Base-by-base conservation (phyloP, 1,139 yeast species). In the Sugiyamaella grinbergsii region DNA sequence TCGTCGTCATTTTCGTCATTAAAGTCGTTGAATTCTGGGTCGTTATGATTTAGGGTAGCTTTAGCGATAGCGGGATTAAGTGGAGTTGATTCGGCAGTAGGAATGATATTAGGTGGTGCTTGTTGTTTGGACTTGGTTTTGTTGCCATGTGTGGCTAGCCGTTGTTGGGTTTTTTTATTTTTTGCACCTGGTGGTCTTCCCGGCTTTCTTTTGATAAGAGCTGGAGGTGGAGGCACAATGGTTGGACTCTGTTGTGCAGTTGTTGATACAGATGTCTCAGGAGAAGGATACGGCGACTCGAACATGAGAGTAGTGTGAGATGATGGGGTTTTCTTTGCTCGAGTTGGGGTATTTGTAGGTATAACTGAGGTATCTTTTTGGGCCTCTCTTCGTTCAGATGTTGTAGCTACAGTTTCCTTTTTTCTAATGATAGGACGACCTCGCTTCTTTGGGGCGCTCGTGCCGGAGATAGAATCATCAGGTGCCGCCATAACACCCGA, bases 121-220 rank as follows among this genome's bases (percentile, higher is more conserved):
- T 23, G 19, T 38, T 38, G 31, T n/a, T 38, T 22, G 15, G 16
- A 22, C 40, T 20, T 15, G 26, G 6, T 16, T 16, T 13, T 20
- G n/a, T n/a, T n/a, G 5, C 28, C 10, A 29, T 15, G 3, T n/a
- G 4, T 29, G 11, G 13, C 16, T 13, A 29, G 3, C 13, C 7
- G 16, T 13, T 13, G 22, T 20, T 19, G n/a, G 20, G 45, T 6
- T 23, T 31, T 38, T 26, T 38, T 41, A 22, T 29, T 41, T 28
- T 41, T 41, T 10, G 45, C 26, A n/a, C 45, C 45, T 18, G 37
- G 36, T 11, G 45, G 45, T 41, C 45, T 29, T 20, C 45, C 45
- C 6, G 45, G 37, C 4, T 18, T 23, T 18, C 40, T 16, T 36
- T 36, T 36, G 15, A 20, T 10, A 22, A n/a, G 18, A 22, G 13